Percentiles rank a stretch among this genome's conserved stretches.
phyloP scores from a whole-genome alignment of 805 yeast genomes.

The Saccharomycopsis babjevae region DNA sequence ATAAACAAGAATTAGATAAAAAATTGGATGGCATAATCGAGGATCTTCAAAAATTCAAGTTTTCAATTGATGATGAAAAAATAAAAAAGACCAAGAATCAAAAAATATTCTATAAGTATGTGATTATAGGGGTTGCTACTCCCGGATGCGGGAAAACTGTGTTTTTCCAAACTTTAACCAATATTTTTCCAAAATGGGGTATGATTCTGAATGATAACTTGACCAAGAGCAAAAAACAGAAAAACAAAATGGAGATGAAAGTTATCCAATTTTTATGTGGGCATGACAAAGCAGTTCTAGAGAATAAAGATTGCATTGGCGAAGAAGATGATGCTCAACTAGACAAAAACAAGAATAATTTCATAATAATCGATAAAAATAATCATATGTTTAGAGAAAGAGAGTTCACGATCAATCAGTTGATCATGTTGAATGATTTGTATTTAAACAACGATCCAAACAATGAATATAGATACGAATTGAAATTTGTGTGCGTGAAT shows the following conservation, averaged over 20 bases:
- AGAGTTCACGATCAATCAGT: slow-evolving; percentile 46
- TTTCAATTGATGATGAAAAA: slow-evolving; percentile 12
- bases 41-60: neutral
- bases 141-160: slow-evolving; percentile 96
- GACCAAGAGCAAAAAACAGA: slow-evolving; percentile 32
- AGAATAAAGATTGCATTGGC: neutral
- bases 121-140: slow-evolving; percentile 77
- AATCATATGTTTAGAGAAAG: slow-evolving; percentile 71
- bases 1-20: slow-evolving; percentile 22
- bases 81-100: slow-evolving; percentile 23
- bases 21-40: slow-evolving; percentile 15
- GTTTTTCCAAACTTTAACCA: slow-evolving; percentile 46
- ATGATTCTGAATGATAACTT: slow-evolving; percentile 78
- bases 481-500: slow-evolving; percentile 59
- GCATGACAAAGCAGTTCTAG: slow-evolving; percentile 9
- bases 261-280: slow-evolving; percentile 28
- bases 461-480: slow-evolving; percentile 18
- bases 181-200: slow-evolving; percentile 53
- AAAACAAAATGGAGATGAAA: slow-evolving; percentile 37
- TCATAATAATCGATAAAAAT: slow-evolving; percentile 73
- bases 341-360: slow-evolving; percentile 26
- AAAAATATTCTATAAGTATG: slow-evolving; percentile 32
- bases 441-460: neutral
- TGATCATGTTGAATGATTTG: slow-evolving; percentile 19
- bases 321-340: slow-evolving; percentile 3